Conservation (phyloP, 345 rosid species). For the Streptanthus diversifolius region DNA sequence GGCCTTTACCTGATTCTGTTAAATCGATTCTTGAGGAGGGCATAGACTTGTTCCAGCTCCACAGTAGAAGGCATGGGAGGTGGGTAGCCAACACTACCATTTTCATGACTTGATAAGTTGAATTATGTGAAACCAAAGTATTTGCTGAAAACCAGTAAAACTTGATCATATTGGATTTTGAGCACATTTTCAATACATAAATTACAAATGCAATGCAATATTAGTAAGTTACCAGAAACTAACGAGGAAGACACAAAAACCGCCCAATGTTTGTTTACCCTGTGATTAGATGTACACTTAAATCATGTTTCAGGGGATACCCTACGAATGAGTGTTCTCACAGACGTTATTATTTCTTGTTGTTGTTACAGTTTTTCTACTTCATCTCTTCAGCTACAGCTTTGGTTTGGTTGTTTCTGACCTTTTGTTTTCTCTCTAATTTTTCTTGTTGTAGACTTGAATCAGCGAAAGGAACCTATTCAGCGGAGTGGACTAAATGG, state of each 20-base stretch:
- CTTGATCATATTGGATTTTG: background rate
- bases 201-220: background rate
- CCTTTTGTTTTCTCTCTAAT: background rate
- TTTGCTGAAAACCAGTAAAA: background rate
- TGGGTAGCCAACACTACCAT: slow-evolving; percentile 27
- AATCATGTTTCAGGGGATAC: background rate
- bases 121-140: background rate
- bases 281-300: background rate
- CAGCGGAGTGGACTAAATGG: slow-evolving; percentile 80
- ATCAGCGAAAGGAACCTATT: slow-evolving; percentile 68
- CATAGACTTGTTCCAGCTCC: slow-evolving; percentile 69
- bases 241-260: background rate
- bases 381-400: background rate
- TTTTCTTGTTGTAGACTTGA: slow-evolving; percentile 53
- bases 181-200: background rate
- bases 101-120: slow-evolving; percentile 1
- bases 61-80: slow-evolving; percentile 75
- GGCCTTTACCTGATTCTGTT: slow-evolving; percentile 68
- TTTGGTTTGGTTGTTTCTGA: slow-evolving; percentile 8
- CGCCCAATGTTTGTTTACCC: background rate
- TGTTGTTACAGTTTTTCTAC: background rate
- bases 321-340: background rate
- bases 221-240: background rate
- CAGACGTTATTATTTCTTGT: background rate
- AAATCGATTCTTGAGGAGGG: slow-evolving; percentile 77